phyloP scores from a whole-genome alignment of 345 rosid species.

The Hibiscus mutabilis region DNA sequence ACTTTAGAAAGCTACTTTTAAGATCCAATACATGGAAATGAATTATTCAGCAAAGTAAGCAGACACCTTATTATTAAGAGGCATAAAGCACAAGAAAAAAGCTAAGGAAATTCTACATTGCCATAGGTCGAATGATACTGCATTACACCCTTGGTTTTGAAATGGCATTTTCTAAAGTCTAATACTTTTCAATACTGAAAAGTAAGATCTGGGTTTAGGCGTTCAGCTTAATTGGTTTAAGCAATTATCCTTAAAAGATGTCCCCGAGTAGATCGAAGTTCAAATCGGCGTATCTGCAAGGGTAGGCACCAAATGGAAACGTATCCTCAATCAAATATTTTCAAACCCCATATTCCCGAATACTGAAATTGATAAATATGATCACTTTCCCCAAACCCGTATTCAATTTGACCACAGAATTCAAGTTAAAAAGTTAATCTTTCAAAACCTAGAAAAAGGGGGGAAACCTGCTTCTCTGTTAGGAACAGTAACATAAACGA shows the following conservation, averaged over 20 bases:
- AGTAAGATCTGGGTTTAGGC: background rate
- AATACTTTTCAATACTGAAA: background rate
- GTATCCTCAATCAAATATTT: background rate
- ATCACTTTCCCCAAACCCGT: background rate
- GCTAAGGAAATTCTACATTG: background rate
- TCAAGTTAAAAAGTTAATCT: background rate
- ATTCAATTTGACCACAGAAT: background rate
- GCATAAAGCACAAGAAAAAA: conserved; percentile 23
- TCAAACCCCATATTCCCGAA: background rate
- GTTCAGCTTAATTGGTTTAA: background rate
- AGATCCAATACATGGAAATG: background rate
- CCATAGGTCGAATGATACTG: background rate
- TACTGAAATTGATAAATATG: background rate
- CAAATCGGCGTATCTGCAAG: no score
- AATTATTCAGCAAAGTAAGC: background rate
- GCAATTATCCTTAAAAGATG: background rate
- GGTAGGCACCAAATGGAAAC: no score
- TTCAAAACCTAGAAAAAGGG: background rate
- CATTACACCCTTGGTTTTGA: background rate
- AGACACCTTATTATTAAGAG: conserved; percentile 16
- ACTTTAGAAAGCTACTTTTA: background rate
- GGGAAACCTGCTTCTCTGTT: conserved; percentile 71
- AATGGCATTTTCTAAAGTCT: background rate
- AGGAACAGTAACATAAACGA: conserved; percentile 87
- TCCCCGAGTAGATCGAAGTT: background rate